Conservation (phyloP, 345 rosid genomes). For the Salix udensis region DNA sequence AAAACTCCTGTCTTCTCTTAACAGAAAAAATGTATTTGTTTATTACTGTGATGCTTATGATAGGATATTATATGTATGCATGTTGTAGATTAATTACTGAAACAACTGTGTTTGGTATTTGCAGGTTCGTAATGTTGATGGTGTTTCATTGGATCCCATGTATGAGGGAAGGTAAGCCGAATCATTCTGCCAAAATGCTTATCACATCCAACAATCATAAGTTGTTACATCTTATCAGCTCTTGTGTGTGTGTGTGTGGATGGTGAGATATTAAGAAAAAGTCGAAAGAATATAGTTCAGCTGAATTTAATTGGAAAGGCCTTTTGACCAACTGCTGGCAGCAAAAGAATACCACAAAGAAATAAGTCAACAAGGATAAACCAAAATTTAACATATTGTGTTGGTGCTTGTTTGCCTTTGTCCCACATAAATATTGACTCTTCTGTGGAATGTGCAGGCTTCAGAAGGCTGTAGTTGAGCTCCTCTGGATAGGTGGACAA, state of each 20-base stretch:
- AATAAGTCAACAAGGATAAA: not conserved
- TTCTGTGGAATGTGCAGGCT: conserved; percentile 44
- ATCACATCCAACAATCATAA: not conserved
- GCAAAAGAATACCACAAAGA: not conserved
- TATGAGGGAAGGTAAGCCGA: conserved; percentile 68
- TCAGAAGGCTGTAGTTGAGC: conserved; percentile 82
- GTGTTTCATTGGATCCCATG: conserved; percentile 71
- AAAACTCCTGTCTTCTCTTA: not conserved
- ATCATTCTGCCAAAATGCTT: not conserved
- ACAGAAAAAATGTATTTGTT: not conserved
- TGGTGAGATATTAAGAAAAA: not conserved
- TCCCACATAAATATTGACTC: not conserved
- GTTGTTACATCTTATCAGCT: not conserved
- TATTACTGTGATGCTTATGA: not conserved
- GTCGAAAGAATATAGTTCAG: not conserved
- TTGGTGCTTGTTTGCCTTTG: not conserved
- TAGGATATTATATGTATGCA: not conserved
- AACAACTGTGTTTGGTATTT: conserved; percentile 6
- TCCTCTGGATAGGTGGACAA: conserved; percentile 91
- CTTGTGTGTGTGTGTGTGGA: not conserved
- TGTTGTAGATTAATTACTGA: not conserved
- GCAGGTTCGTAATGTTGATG: conserved; percentile 81
- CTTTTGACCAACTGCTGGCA: not conserved
- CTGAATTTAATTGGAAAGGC: not conserved
- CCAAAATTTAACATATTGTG: not conserved